These are phyloP conservation scores for Cyclospora cayetanensis DNA, from an alignment of 169 alveolate genomes.

Conservation along the genomic window DNA sequence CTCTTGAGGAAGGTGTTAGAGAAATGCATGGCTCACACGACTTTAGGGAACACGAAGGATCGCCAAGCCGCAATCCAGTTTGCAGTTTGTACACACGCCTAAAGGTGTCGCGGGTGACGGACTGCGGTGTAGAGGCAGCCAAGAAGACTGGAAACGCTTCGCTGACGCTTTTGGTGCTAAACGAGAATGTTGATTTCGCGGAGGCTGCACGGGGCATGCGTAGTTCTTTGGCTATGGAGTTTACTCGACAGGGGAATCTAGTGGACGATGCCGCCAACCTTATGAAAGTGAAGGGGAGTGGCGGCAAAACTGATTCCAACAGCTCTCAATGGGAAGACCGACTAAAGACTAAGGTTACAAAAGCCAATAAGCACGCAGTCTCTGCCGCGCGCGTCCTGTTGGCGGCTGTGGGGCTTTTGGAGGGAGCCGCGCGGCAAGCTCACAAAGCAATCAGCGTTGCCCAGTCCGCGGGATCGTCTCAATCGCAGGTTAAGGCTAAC, in stretches of 20 bases:
- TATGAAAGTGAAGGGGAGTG: not conserved
- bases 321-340: slow-evolving; percentile 4
- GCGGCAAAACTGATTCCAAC: not conserved
- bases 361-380: not conserved
- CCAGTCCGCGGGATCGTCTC: not conserved
- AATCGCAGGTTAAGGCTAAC: too few relatives aligned
- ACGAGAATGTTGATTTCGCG: not conserved
- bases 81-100: slow-evolving; percentile 47
- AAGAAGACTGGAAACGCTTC: not conserved
- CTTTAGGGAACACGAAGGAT: not conserved
- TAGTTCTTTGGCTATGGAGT: not conserved
- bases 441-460: not conserved
- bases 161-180: slow-evolving; percentile 6
- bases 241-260: not conserved
- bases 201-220: slow-evolving; percentile 48
- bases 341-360: not conserved
- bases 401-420: slow-evolving; percentile 41
- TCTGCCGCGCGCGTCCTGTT: not conserved
- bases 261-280: not conserved
- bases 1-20: not conserved
- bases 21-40: not conserved
- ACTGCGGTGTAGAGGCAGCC: slow-evolving; percentile 31
- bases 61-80: slow-evolving; percentile 28
- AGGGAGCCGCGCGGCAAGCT: slow-evolving; percentile 28
- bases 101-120: slow-evolving; percentile 24